Conservation (phyloP, 768 basidiomycete species). For the Calocybe indica region DNA sequence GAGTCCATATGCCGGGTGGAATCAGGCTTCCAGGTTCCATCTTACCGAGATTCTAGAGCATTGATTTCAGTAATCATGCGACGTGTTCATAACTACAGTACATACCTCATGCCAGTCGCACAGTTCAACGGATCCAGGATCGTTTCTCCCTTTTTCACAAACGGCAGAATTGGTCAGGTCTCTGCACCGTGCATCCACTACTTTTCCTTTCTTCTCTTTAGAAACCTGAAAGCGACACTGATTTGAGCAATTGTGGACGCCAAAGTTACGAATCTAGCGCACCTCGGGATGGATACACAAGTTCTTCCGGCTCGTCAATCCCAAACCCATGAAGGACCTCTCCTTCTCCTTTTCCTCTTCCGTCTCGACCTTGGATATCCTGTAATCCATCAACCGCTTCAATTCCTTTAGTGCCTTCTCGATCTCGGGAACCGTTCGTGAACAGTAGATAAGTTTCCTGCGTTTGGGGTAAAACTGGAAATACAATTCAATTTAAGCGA, state of each 20-base stretch:
- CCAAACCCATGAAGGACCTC: slow-evolving; percentile 78
- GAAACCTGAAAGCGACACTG: slow-evolving; percentile 56
- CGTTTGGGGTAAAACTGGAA: slow-evolving; percentile 86
- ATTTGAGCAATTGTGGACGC: neutral
- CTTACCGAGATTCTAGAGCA: slow-evolving; percentile 68
- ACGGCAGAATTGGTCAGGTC: slow-evolving; percentile 85
- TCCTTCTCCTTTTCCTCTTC: slow-evolving; percentile 76
- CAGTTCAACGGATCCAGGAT: slow-evolving; percentile 87
- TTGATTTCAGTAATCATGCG: slow-evolving; percentile 5
- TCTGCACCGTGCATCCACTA: slow-evolving; percentile 94
- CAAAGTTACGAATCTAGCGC: slow-evolving; percentile 11
- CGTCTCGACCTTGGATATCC: slow-evolving; percentile 65
- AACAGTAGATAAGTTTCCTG: slow-evolving; percentile 96
- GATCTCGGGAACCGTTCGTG: slow-evolving; percentile 98
- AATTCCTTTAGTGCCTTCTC: slow-evolving; percentile 96
- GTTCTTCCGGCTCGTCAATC: slow-evolving; percentile 94
- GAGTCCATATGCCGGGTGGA: slow-evolving; percentile 85
- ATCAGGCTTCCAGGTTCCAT: slow-evolving; percentile 78
- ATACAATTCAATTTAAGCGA: slow-evolving; percentile 4
- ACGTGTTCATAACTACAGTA: slow-evolving; percentile 3
- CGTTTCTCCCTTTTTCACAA: slow-evolving; percentile 75
- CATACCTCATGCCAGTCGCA: slow-evolving; percentile 95
- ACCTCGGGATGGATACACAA: slow-evolving; percentile 94
- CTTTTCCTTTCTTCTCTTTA: slow-evolving; percentile 97
- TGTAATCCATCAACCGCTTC: slow-evolving; percentile 89